phyloP scores from a whole-genome alignment of 352 stramenopile species.

The Phytophthora lateralis region DNA sequence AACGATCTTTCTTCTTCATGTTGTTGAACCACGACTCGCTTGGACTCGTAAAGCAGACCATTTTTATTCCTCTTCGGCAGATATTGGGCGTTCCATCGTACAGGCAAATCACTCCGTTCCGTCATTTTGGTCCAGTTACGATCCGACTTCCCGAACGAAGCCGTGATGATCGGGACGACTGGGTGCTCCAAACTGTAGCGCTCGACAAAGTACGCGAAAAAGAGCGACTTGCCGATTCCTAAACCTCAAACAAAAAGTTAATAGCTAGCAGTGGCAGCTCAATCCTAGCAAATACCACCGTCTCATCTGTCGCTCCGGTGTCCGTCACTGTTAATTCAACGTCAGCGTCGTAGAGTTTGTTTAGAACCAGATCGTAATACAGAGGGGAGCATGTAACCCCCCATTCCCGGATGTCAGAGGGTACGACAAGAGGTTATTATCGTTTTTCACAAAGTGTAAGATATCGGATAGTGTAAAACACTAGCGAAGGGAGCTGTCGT shows the following conservation, averaged over 20 bases:
- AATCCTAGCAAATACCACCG: not conserved
- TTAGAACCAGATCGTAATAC: not conserved
- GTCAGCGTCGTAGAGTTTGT: not conserved
- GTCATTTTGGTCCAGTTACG: not conserved
- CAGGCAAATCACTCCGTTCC: too few species aligned
- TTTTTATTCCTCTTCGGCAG: not conserved
- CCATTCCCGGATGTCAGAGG: too few species aligned
- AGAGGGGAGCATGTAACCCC: too few species aligned
- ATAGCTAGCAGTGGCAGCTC: not conserved
- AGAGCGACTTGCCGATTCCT: conserved; percentile 4
- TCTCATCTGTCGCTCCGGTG: not conserved
- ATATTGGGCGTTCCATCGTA: not conserved
- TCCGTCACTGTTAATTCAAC: not conserved
- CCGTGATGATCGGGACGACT: not conserved
- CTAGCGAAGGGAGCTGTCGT: too few species aligned
- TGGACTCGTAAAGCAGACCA: conserved; percentile 2
- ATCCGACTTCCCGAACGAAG: not conserved
- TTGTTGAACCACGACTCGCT: not conserved
- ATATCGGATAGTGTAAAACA: too few species aligned
- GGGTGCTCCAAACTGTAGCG: not conserved
- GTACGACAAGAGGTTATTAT: too few species aligned
- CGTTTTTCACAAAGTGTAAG: too few species aligned
- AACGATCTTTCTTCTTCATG: not conserved
- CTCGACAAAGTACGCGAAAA: not conserved
- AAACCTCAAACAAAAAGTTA: not conserved